phyloP scores from a whole-genome alignment of 495 filamentous ascomycete genomes.

The Aspergillus avenaceus region DNA sequence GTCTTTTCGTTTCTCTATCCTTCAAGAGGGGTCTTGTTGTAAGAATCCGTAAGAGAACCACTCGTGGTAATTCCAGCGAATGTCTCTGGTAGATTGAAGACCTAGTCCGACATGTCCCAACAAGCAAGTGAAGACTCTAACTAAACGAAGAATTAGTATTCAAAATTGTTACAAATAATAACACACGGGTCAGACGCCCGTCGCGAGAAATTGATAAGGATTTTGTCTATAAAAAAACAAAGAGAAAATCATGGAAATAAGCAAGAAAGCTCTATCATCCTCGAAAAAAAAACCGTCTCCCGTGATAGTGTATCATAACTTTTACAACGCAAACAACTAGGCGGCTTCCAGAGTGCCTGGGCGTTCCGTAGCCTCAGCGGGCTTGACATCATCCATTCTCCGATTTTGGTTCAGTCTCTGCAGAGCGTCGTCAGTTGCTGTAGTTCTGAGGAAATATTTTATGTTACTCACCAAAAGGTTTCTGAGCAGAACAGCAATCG shows the following conservation, averaged over 20 bases:
- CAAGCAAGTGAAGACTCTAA: too few relatives aligned
- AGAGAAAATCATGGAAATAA: not conserved
- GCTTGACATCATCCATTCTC: constrained; percentile 40
- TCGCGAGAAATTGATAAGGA: not conserved
- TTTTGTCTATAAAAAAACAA: not conserved
- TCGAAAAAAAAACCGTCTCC: constrained; percentile 9
- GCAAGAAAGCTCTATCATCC: not conserved
- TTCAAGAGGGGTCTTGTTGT: not conserved
- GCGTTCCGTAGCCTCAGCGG: constrained; percentile 41
- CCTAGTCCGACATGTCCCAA: too few relatives aligned
- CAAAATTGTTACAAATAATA: too few relatives aligned
- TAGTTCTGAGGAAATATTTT: not conserved
- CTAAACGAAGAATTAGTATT: too few relatives aligned
- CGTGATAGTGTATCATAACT: constrained; percentile 1
- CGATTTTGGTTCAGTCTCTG: constrained; percentile 51
- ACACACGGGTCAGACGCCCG: too few relatives aligned
- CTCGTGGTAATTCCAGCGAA: not conserved
- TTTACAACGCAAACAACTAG: constrained; percentile 13
- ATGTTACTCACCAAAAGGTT: constrained; percentile 74
- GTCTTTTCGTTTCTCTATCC: not conserved
- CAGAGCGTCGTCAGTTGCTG: constrained; percentile 1
- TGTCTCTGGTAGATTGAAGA: not conserved
- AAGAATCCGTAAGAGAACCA: not conserved
- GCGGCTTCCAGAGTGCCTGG: constrained; percentile 40
- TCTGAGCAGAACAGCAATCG: constrained; percentile 83